Percentiles rank a stretch among this genome's conserved stretches.
Evolutionary conservation across 352 stramenopile species (phyloP).

Genomic region (Globisporangium lucens): DNA sequence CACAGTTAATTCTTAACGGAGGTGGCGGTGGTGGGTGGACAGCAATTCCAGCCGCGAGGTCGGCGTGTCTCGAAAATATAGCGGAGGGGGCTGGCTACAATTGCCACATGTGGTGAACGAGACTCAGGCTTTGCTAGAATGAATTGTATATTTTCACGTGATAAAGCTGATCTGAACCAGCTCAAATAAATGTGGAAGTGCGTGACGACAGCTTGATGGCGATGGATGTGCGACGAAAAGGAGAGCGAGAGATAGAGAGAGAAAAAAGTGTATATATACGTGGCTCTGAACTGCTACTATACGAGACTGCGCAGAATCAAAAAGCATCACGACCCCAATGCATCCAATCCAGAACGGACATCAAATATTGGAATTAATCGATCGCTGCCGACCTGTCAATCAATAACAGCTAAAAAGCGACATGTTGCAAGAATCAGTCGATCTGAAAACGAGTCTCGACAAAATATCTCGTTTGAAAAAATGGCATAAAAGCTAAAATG

Average conservation of each 20-base stretch:
- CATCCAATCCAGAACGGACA: background rate
- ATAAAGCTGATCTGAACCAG: background rate
- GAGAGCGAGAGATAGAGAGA: background rate
- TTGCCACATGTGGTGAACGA: background rate
- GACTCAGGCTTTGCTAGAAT: background rate
- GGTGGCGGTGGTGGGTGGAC: background rate
- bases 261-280: background rate
- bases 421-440: background rate
- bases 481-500: too few relatives aligned
- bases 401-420: background rate
- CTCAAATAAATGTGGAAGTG: background rate
- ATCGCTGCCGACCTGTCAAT: background rate
- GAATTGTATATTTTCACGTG: too few relatives aligned
- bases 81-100: background rate
- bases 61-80: background rate
- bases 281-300: background rate
- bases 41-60: background rate
- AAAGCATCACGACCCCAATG: background rate
- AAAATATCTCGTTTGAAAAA: background rate
- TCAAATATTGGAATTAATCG: background rate
- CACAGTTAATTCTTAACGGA: background rate
- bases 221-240: background rate
- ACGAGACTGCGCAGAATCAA: background rate
- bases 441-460: background rate
- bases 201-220: background rate